phyloP scores from a whole-genome alignment of 2,329 filamentous ascomycete species.

The Atkinsonella texensis region DNA sequence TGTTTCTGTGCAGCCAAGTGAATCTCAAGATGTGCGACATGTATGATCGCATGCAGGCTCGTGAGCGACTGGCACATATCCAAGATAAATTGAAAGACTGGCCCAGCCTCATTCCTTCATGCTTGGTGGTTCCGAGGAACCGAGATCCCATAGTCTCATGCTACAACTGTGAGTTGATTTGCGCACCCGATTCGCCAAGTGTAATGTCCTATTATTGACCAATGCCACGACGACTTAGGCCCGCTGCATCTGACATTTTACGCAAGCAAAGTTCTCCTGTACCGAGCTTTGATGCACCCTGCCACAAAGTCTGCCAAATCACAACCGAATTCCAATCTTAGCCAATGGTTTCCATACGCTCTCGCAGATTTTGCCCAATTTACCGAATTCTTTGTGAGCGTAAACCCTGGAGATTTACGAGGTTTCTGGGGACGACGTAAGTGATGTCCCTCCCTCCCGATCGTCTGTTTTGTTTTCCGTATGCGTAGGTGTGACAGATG shows the following conservation, averaged over 20 bases:
- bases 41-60: conserved; percentile 10
- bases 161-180: conserved; percentile 14
- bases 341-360: conserved; percentile 22
- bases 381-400: conserved; percentile 23
- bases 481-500: not conserved
- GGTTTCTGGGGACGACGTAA: conserved; percentile 33
- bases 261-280: conserved; percentile 28
- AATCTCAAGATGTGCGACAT: conserved; percentile 8
- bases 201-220: too few relatives aligned
- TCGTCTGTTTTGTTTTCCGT: not conserved
- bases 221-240: conserved; percentile 8
- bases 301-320: conserved; percentile 28
- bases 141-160: conserved; percentile 6
- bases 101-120: conserved; percentile 24
- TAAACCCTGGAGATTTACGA: conserved; percentile 23
- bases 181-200: too few relatives aligned
- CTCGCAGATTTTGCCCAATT: conserved; percentile 25
- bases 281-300: conserved; percentile 32
- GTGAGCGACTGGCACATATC: conserved; percentile 14
- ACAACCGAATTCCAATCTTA: conserved; percentile 22
- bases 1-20: conserved; percentile 13
- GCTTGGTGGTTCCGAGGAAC: conserved; percentile 16
- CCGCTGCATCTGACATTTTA: conserved; percentile 31
- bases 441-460: conserved; percentile 9
- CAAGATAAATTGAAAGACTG: conserved; percentile 22